A percentile compares a stretch with the other conserved stretches of the same genome.
phyloP scores from a whole-genome alignment of 768 basidiomycete genomes.

The Flagelloscypha sp. region DNA sequence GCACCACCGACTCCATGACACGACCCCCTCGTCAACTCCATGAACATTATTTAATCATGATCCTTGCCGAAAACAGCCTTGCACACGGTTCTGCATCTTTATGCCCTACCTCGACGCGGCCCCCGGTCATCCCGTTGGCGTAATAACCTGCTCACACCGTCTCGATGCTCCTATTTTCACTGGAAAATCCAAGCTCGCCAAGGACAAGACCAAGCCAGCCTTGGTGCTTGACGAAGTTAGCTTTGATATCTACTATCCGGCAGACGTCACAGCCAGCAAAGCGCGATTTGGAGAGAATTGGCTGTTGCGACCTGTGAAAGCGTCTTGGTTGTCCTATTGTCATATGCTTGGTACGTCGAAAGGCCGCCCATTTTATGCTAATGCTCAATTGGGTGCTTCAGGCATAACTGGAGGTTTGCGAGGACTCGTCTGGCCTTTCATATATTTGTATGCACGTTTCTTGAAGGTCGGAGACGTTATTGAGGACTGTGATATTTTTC shows the following conservation, averaged over 20 bases:
- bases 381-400: neutral
- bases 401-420: too few relatives aligned
- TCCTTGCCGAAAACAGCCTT: too few relatives aligned
- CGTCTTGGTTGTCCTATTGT: neutral
- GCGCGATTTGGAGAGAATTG: constrained; percentile 33
- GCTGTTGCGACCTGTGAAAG: neutral
- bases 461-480: constrained; percentile 29
- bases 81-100: too few relatives aligned
- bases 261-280: constrained; percentile 24
- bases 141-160: too few relatives aligned
- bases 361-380: neutral
- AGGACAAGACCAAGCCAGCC: constrained; percentile 36
- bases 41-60: too few relatives aligned
- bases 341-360: constrained; percentile 21
- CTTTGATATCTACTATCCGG: constrained; percentile 62
- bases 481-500: constrained; percentile 1
- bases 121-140: too few relatives aligned
- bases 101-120: too few relatives aligned
- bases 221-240: constrained; percentile 52
- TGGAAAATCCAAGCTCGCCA: too few relatives aligned
- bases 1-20: too few relatives aligned
- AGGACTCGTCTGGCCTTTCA: constrained; percentile 33
- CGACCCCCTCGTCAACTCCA: too few relatives aligned
- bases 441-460: constrained; percentile 42
- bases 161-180: too few relatives aligned